Evolutionary conservation across 2,329 filamentous ascomycete species (phyloP).

Genomic region (Neonectria sp.): DNA sequence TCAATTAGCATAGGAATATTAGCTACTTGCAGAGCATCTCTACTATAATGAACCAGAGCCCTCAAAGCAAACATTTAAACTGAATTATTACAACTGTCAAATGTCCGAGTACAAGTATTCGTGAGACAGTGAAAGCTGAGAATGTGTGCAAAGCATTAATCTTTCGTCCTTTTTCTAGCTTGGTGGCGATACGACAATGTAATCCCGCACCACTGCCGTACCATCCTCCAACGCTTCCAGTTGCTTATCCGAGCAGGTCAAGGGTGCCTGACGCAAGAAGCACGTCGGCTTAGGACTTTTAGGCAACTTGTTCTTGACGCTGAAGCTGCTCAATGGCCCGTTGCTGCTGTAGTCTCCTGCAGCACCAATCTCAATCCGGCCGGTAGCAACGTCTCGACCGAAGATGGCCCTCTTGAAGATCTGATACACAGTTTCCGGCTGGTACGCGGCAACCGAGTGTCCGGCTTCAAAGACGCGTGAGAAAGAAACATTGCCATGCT

Average conservation of each 20-base stretch:
- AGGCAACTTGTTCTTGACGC: slow-evolving; percentile 65
- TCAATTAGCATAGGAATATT: no score
- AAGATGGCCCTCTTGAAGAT: slow-evolving; percentile 71
- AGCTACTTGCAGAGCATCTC: no score
- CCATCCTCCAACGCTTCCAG: slow-evolving; percentile 37
- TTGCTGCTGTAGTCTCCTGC: slow-evolving; percentile 49
- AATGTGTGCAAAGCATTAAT: no score
- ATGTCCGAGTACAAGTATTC: no score
- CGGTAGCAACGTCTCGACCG: slow-evolving; percentile 67
- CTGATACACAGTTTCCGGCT: slow-evolving; percentile 68
- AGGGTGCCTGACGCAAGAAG: slow-evolving; percentile 65
- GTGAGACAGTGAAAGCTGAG: no score
- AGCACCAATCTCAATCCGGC: slow-evolving; percentile 54
- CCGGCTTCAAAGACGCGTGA: slow-evolving; percentile 75
- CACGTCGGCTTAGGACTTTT: slow-evolving; percentile 66
- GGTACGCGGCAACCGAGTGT: slow-evolving; percentile 71
- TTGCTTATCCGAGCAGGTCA: slow-evolving; percentile 57
- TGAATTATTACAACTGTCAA: no score
- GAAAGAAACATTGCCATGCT: slow-evolving; percentile 80
- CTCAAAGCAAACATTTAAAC: no score
- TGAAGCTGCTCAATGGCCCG: slow-evolving; percentile 66
- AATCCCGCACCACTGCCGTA: slow-evolving; percentile 37
- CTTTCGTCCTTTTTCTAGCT: not conserved
- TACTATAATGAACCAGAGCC: no score
- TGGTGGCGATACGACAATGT: slow-evolving; percentile 32